Evolutionary conservation across 2,329 filamentous ascomycete species (phyloP), one percentile per base, ranked within the genome.

Genomic region (Chaetomiaceae sp.): DNA sequence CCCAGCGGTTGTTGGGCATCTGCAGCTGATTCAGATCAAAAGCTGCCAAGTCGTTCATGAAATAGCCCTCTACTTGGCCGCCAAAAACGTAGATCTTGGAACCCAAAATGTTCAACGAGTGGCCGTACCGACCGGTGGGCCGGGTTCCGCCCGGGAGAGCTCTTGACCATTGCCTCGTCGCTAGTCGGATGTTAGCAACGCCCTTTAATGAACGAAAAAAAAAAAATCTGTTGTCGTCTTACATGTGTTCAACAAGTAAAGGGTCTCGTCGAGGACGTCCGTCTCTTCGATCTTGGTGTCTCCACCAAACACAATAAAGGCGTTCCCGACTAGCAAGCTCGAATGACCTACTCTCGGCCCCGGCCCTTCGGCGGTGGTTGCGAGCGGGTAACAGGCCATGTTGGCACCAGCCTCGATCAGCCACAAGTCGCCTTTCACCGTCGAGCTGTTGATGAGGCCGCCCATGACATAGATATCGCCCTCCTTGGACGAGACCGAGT

Each of bases 391-490:
- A 69, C 93, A 97, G 19, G 89, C 82, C 75, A 97, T 82, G 66
- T 82, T 91, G 8, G 85, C 86, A 46, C 86, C 90, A 55, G 90
- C 89, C 68, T 99, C 93, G 41, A 97, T 87, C 83, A 97, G 87
- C 95, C 95, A 99, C 41, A 99, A 71, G 71, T 99, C 93, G 42
- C 93, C 93, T 66, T 96, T 96, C 39, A 97, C 93, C 2, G 89
- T 96, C 33, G 90, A 88, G 59, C 92, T 92, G 65, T 95, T 92
- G 62, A 99, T 92, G 55, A 99, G 72, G 44, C 93, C 93, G 56
- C 93, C 93, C 91, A 99, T 97, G 64, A 99, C 79, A 64, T 97
- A 99, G 51, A 99, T 87, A 62, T 95, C 89, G 53, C 95, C 95
- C 69, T 99, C 93, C 70, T 97, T 97, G 34, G 91, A 96, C 20